Percentiles rank a stretch among this genome's conserved stretches.
Conservation (phyloP, 2,329 filamentous ascomycete genomes). For the Fusarium fujikuroi region DNA sequence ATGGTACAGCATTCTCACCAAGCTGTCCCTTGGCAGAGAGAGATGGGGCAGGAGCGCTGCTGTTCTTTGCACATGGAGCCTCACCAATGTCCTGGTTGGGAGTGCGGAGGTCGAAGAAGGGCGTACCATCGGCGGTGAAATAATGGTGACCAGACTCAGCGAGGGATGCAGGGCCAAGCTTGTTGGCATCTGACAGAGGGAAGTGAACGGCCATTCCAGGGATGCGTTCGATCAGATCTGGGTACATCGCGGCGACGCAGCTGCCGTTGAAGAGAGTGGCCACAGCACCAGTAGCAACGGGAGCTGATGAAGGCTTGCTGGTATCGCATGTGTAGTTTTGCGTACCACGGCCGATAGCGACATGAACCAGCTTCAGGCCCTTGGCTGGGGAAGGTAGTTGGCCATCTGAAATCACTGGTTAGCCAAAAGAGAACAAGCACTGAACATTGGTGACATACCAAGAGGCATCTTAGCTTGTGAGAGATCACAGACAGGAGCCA, state of each 20-base stretch:
- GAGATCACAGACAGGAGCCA: slow-evolving; percentile 64
- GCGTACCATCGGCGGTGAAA: slow-evolving; percentile 76
- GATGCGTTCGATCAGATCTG: slow-evolving; percentile 72
- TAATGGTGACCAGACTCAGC: slow-evolving; percentile 81
- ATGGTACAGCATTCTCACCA: slow-evolving; percentile 77
- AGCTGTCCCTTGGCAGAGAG: slow-evolving; percentile 67
- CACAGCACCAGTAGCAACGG: slow-evolving; percentile 76
- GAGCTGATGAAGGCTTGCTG: slow-evolving; percentile 67
- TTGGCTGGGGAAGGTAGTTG: slow-evolving; percentile 69
- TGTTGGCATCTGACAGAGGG: slow-evolving; percentile 58
- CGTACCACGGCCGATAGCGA: slow-evolving; percentile 87
- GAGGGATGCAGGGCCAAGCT: slow-evolving; percentile 68
- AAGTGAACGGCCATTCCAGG: slow-evolving; percentile 76
- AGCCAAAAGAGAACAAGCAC: slow-evolving; percentile 7
- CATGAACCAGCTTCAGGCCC: slow-evolving; percentile 75
- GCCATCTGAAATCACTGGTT: slow-evolving; percentile 43
- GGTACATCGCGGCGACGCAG: slow-evolving; percentile 78
- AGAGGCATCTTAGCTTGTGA: slow-evolving; percentile 62
- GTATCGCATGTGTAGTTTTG: slow-evolving; percentile 92
- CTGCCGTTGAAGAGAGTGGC: slow-evolving; percentile 90
- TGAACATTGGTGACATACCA: slow-evolving; percentile 51
- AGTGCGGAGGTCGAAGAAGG: slow-evolving; percentile 83
- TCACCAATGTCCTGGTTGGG: slow-evolving; percentile 64
- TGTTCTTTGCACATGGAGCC: slow-evolving; percentile 70
- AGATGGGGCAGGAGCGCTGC: slow-evolving; percentile 69